Conservation (phyloP, 208 protist species). For the Trypanosoma congolense region DNA sequence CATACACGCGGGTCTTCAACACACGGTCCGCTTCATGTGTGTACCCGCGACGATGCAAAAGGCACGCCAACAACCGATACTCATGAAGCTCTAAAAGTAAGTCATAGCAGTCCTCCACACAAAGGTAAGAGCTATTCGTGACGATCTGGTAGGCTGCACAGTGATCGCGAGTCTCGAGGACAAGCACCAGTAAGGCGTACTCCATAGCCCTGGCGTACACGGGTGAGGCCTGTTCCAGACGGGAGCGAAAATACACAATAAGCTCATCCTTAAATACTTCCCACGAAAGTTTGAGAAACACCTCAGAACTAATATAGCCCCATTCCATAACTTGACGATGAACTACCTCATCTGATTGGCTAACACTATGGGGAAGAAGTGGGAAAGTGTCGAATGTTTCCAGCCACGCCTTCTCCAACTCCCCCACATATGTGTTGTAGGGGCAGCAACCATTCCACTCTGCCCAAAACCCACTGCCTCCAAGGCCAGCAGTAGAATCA, state of each 20-base stretch:
- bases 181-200: slow-evolving; percentile 67
- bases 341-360: background rate
- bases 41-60: slow-evolving; percentile 49
- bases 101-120: slow-evolving; percentile 58
- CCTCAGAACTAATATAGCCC: slow-evolving; percentile 25
- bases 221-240: slow-evolving; percentile 18
- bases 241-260: slow-evolving; percentile 33
- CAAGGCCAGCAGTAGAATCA: background rate
- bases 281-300: slow-evolving; percentile 47
- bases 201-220: slow-evolving; percentile 41
- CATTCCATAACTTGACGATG: slow-evolving; percentile 32
- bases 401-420: slow-evolving; percentile 38
- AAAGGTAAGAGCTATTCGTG: slow-evolving; percentile 19
- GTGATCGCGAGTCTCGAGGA: slow-evolving; percentile 61
- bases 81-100: slow-evolving; percentile 48
- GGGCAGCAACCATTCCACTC: slow-evolving; percentile 36
- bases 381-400: slow-evolving; percentile 45
- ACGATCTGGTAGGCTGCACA: slow-evolving; percentile 44
- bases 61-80: slow-evolving; percentile 62
- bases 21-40: slow-evolving; percentile 19
- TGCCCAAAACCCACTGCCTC: slow-evolving; percentile 15
- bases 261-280: slow-evolving; percentile 41
- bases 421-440: slow-evolving; percentile 31
- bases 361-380: slow-evolving; percentile 16
- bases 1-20: slow-evolving; percentile 27